Evolutionary conservation across 2,329 filamentous ascomycete genomes (phyloP).

Genomic region (Ilyonectria robusta): DNA sequence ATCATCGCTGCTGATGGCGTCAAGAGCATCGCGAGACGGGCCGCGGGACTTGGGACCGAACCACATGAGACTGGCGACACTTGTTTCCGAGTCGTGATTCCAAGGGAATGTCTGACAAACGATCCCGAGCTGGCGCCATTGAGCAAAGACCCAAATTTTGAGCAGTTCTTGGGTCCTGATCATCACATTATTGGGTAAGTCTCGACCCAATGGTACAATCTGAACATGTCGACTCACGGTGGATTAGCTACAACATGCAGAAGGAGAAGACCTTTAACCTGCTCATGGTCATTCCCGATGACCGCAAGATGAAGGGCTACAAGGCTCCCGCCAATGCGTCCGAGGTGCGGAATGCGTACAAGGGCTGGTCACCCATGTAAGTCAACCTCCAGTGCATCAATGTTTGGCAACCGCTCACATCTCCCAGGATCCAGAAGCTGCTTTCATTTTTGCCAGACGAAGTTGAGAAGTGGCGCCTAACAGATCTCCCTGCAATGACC

Average conservation of each 20-base stretch:
- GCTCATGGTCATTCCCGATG: constrained; percentile 23
- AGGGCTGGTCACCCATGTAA: constrained; percentile 23
- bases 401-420: neutral
- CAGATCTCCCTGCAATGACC: constrained; percentile 14
- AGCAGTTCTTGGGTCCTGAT: constrained; percentile 23
- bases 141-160: constrained; percentile 21
- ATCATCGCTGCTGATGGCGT: constrained; percentile 24
- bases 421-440: constrained; percentile 13
- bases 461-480: constrained; percentile 26
- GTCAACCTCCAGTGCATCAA: neutral
- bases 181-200: constrained; percentile 31
- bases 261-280: constrained; percentile 26
- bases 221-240: neutral
- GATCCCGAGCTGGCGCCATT: constrained; percentile 23
- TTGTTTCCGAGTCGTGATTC: constrained; percentile 23
- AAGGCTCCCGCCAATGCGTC: constrained; percentile 21
- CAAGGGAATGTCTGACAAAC: constrained; percentile 7
- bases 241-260: constrained; percentile 21
- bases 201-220: neutral
- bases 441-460: constrained; percentile 17
- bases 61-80: constrained; percentile 30
- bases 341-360: constrained; percentile 22
- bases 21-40: constrained; percentile 22
- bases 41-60: constrained; percentile 11
- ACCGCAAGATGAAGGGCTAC: constrained; percentile 24